Evolutionary conservation across 2,329 filamentous ascomycete genomes (phyloP).

Genomic region (Pestalotiopsis fici): DNA sequence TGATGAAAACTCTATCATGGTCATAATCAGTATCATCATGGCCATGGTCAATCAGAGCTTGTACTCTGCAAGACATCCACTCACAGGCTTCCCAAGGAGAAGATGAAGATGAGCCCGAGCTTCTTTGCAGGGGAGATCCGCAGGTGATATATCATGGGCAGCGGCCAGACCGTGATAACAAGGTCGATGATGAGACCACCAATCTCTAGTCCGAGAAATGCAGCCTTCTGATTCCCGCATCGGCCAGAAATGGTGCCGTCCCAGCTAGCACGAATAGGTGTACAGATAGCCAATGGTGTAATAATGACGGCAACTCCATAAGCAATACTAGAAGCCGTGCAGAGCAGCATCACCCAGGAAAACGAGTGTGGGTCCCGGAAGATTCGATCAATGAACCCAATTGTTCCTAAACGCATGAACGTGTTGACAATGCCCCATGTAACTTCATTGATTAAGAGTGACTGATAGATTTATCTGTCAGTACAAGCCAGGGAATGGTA

Average conservation of each 20-base stretch:
- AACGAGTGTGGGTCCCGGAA: neutral
- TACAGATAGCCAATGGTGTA: neutral
- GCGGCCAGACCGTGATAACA: neutral
- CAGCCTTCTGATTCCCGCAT: neutral
- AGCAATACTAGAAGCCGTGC: neutral
- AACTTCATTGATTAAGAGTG: neutral
- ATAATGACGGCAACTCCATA: neutral
- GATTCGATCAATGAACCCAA: neutral
- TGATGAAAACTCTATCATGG: neutral
- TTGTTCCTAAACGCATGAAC: neutral
- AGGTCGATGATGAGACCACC: neutral
- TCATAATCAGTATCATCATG: too few relatives aligned
- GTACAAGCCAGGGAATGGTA: too few relatives aligned
- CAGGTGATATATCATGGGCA: neutral
- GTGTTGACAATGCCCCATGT: neutral
- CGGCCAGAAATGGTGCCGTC: neutral
- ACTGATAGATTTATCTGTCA: neutral
- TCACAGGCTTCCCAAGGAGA: neutral
- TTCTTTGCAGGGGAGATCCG: neutral
- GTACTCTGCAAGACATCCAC: too few relatives aligned
- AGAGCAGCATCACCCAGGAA: neutral
- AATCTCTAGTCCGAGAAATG: neutral
- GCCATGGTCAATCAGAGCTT: too few relatives aligned
- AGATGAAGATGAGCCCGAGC: neutral
- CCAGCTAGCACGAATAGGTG: neutral